Percentiles rank a stretch among this genome's conserved stretches.
These are phyloP conservation scores for Caloboletus firmus DNA, from an alignment of 1,284 basidiomycete species.

Conservation along the genomic window DNA sequence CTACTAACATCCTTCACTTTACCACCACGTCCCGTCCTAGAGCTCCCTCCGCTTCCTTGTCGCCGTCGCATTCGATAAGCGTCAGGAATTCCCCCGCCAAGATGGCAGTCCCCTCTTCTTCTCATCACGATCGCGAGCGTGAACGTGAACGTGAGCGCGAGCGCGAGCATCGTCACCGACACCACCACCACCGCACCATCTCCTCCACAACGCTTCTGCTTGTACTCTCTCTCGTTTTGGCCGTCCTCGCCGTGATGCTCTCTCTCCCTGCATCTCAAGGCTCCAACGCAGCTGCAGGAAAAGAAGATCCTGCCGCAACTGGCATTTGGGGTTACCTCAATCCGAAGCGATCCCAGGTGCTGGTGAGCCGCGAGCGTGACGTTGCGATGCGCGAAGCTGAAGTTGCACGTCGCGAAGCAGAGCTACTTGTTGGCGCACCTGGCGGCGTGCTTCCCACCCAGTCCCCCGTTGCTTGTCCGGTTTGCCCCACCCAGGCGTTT, in stretches of 20 bases:
- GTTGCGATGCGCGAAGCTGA: conserved; percentile 79
- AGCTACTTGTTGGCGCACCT: conserved; percentile 74
- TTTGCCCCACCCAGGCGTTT: conserved; percentile 52
- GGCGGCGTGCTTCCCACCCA: conserved; percentile 66
- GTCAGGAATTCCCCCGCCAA: conserved; percentile 48
- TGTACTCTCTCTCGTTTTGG: conserved; percentile 77
- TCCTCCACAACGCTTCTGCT: conserved; percentile 85
- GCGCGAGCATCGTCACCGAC: conserved; percentile 49
- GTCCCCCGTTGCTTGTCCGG: conserved; percentile 51
- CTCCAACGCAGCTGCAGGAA: conserved; percentile 31
- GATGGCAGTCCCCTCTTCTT: conserved; percentile 85
- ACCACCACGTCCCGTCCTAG: conserved; percentile 64
- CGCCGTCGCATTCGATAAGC: conserved; percentile 67
- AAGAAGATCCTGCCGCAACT: conserved; percentile 43
- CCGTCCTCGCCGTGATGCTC: conserved; percentile 81
- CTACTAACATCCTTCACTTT: conserved; percentile 39
- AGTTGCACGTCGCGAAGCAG: conserved; percentile 80
- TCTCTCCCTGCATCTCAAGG: conserved; percentile 61
- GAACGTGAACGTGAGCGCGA: conserved; percentile 58
- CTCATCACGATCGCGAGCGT: conserved; percentile 65
- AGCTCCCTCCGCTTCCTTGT: conserved; percentile 63
- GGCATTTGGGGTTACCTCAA: conserved; percentile 70
- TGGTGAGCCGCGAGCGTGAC: conserved; percentile 71
- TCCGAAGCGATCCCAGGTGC: conserved; percentile 75
- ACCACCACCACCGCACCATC: conserved; percentile 79